A percentile compares a stretch with the other conserved stretches of the same genome.
Evolutionary conservation across 2,329 filamentous ascomycete genomes (phyloP).

Genomic region (Trichoderma oligosporum): DNA sequence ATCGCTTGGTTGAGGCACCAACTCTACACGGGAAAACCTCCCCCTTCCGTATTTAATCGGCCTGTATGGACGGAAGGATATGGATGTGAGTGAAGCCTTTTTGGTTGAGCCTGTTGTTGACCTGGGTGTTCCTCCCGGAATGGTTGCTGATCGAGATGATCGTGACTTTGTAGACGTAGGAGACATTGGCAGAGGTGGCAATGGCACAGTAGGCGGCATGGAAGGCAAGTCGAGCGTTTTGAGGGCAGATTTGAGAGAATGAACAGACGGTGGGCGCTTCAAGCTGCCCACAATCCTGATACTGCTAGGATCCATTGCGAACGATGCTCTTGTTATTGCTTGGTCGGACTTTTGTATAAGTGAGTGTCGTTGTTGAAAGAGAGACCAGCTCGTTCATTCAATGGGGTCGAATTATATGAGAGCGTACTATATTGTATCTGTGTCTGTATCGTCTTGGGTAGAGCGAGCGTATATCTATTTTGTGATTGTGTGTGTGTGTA

Average conservation of each 20-base stretch:
- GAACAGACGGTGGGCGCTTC: slow-evolving; percentile 15
- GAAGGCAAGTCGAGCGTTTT: slow-evolving; percentile 7
- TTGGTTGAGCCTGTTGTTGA: neutral
- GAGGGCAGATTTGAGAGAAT: slow-evolving; percentile 15
- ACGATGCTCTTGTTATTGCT: neutral
- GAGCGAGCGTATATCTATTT: slow-evolving; percentile 11
- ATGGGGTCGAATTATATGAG: neutral
- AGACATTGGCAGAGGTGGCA: slow-evolving; percentile 13
- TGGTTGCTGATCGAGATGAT: slow-evolving; percentile 11
- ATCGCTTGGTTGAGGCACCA: slow-evolving; percentile 54
- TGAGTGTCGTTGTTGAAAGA: neutral
- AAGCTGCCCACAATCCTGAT: neutral
- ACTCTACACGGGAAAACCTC: slow-evolving; percentile 41
- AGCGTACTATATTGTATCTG: neutral
- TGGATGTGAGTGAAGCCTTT: slow-evolving; percentile 19
- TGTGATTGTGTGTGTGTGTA: too few species aligned
- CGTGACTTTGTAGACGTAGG: slow-evolving; percentile 6
- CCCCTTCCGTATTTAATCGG: slow-evolving; percentile 48
- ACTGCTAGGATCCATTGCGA: slow-evolving; percentile 17
- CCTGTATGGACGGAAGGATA: slow-evolving; percentile 25
- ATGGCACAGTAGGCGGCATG: slow-evolving; percentile 15
- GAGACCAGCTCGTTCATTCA: slow-evolving; percentile 16
- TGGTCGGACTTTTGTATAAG: neutral
- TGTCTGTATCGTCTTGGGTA: neutral
- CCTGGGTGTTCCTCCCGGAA: neutral